phyloP scores from a whole-genome alignment of 2,329 filamentous ascomycete species.

The Colletotrichum agaves region DNA sequence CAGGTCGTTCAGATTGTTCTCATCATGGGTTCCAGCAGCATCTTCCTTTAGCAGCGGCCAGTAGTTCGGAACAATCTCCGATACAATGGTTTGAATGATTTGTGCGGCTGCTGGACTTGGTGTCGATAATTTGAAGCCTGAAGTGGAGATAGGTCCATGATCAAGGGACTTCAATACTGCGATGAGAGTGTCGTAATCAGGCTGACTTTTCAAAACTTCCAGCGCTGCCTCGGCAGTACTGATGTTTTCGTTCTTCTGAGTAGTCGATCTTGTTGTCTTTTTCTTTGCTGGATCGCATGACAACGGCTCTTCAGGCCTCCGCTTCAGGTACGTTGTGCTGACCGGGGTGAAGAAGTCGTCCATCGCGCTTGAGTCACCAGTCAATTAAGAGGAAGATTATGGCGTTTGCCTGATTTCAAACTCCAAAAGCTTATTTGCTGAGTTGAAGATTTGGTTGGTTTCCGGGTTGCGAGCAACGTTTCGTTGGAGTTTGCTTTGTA shows the following conservation, averaged over 20 bases:
- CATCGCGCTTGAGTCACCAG: conserved; percentile 51
- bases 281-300: conserved; percentile 49
- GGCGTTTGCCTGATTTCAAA: conserved; percentile 1
- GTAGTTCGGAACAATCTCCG: conserved; percentile 81
- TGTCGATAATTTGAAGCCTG: conserved; percentile 65
- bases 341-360: conserved; percentile 66
- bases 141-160: conserved; percentile 39
- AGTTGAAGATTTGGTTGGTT: not conserved
- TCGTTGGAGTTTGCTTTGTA: too few relatives aligned
- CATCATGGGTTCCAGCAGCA: conserved; percentile 37
- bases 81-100: conserved; percentile 79
- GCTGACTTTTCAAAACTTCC: conserved; percentile 70
- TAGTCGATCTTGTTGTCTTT: conserved; percentile 28
- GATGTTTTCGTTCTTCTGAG: not conserved
- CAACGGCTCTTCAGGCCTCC: conserved; percentile 50
- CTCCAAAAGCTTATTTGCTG: not conserved
- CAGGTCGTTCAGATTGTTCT: conserved; percentile 48
- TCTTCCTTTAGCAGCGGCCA: conserved; percentile 73
- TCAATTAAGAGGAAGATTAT: not conserved
- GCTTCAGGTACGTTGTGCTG: conserved; percentile 61
- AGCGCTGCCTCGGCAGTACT: conserved; percentile 63
- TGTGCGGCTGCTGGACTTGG: conserved; percentile 78
- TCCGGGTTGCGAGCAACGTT: too few relatives aligned
- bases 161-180: conserved; percentile 64
- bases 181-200: conserved; percentile 67